phyloP scores from a whole-genome alignment of 2,329 filamentous ascomycete species.

The Pseudogymnoascus sp. region DNA sequence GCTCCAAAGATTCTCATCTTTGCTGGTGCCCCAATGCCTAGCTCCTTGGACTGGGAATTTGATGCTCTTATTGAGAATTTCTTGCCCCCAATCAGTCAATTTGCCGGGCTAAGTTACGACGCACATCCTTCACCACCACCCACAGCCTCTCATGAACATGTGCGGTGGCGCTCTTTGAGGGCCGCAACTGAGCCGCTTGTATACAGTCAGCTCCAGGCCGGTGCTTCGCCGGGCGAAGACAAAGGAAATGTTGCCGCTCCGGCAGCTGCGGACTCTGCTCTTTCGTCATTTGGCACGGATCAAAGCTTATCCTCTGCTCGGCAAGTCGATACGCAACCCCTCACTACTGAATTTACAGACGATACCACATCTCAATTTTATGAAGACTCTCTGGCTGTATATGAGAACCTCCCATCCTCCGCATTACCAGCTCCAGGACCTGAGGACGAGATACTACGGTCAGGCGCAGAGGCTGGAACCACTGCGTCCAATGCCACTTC shows the following conservation, averaged over 20 bases:
- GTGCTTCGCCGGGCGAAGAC: slow-evolving; percentile 29
- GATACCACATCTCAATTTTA: slow-evolving; percentile 57
- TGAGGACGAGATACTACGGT: not conserved
- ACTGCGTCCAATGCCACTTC: slow-evolving; percentile 34
- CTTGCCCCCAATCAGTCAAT: slow-evolving; percentile 33
- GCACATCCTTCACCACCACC: slow-evolving; percentile 10
- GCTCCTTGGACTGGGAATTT: slow-evolving; percentile 47
- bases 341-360: slow-evolving; percentile 18
- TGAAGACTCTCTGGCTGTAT: slow-evolving; percentile 65
- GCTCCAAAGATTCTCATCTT: slow-evolving; percentile 37
- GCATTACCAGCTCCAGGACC: slow-evolving; percentile 35
- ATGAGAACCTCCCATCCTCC: slow-evolving; percentile 58
- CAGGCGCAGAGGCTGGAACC: slow-evolving; percentile 21
- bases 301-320: slow-evolving; percentile 17
- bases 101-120: slow-evolving; percentile 27
- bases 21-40: slow-evolving; percentile 52
- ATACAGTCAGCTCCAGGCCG: slow-evolving; percentile 39
- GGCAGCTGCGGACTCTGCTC: slow-evolving; percentile 36
- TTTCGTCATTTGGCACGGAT: not conserved
- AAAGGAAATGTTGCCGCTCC: slow-evolving; percentile 39
- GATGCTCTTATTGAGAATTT: slow-evolving; percentile 42
- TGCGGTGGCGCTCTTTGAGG: slow-evolving; percentile 45
- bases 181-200: slow-evolving; percentile 41
- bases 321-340: slow-evolving; percentile 13
- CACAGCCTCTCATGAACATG: slow-evolving; percentile 13